Evolutionary conservation across 768 basidiomycete species (phyloP), one percentile per base, ranked within the genome.

Genomic region (Pleurotus djamor): DNA sequence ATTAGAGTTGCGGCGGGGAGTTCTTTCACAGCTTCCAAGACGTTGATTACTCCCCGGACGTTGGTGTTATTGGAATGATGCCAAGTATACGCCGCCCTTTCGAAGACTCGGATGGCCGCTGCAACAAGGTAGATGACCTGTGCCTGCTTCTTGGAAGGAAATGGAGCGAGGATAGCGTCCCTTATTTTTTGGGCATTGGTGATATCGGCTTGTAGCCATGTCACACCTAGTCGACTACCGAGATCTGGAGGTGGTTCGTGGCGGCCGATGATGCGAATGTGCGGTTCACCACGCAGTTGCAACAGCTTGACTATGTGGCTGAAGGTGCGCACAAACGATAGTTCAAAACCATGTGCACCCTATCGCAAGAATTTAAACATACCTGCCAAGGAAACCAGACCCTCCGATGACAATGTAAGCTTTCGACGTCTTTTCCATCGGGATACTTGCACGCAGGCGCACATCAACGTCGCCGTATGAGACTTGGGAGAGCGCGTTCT

Each of bases 61-160:
- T 85, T 85, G 43, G 85, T 76, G 34, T 69, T 69, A 56, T 74
- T 75, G 8, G 84, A 84, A 28, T 74, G 73, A 21, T 68, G 59
- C 57, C 80, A 74, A 13, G 85, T 73, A 3, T 67, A 69, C 0
- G 69, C n/a, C 10, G 73, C 66, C n/a, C 80, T 78, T 64, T 85
- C 84, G 68, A 78, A 85, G 67, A 83, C 85, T 13, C 81, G 81
- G 59, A 85, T 84, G 51, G 70, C 77, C 5, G 84, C 82, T 4
- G 82, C 84, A 34, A 80, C 80, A 62, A 84, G 81, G 66, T 82
- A 83, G 16, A 85, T 80, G 4, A 83, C 83, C 16, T 75, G 66
- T 16, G 69, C 66, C 10, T 68, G 62, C 73, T n/a, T 72, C 74
- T 43, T 76, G 78, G 66, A 78, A 79, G 47, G 48, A 58, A 72